phyloP scores from a whole-genome alignment of 1,284 basidiomycete species.

The Papiliotrema flavescens region DNA sequence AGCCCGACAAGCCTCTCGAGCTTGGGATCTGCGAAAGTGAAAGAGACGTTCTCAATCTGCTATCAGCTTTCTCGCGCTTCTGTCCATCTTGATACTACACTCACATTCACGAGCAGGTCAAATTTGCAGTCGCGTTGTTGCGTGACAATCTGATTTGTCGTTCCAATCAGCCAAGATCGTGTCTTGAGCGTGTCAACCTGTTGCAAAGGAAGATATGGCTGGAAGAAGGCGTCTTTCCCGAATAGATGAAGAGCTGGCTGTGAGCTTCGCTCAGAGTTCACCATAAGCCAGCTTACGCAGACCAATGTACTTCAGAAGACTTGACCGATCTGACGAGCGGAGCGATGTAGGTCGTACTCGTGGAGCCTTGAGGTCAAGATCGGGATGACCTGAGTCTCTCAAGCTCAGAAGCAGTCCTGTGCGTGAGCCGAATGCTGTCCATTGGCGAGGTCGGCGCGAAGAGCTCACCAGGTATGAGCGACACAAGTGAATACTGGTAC shows the following conservation, averaged over 20 bases:
- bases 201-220: slow-evolving; percentile 94
- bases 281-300: slow-evolving; percentile 77
- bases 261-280: background rate
- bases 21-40: slow-evolving; percentile 79
- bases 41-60: slow-evolving; percentile 74
- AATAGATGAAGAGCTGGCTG: slow-evolving; percentile 56
- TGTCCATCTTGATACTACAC: slow-evolving; percentile 27
- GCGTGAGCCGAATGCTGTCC: background rate
- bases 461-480: slow-evolving; percentile 66
- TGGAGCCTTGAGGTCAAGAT: slow-evolving; percentile 61
- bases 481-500: slow-evolving; percentile 93
- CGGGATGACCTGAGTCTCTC: slow-evolving; percentile 88
- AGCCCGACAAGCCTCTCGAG: slow-evolving; percentile 73
- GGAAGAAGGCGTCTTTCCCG: slow-evolving; percentile 91
- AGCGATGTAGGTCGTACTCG: slow-evolving; percentile 69
- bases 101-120: slow-evolving; percentile 84
- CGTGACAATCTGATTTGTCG: slow-evolving; percentile 93
- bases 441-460: background rate
- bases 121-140: slow-evolving; percentile 78
- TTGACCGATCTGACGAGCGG: slow-evolving; percentile 83
- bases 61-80: background rate
- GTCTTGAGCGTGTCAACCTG: slow-evolving; percentile 85
- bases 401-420: slow-evolving; percentile 77
- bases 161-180: slow-evolving; percentile 75
- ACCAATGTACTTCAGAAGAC: slow-evolving; percentile 86